Percentiles rank a stretch among this genome's conserved stretches.
These are phyloP conservation scores for Penicillium sp. DNA, from an alignment of 2,329 filamentous ascomycete genomes.

Conservation along the genomic window DNA sequence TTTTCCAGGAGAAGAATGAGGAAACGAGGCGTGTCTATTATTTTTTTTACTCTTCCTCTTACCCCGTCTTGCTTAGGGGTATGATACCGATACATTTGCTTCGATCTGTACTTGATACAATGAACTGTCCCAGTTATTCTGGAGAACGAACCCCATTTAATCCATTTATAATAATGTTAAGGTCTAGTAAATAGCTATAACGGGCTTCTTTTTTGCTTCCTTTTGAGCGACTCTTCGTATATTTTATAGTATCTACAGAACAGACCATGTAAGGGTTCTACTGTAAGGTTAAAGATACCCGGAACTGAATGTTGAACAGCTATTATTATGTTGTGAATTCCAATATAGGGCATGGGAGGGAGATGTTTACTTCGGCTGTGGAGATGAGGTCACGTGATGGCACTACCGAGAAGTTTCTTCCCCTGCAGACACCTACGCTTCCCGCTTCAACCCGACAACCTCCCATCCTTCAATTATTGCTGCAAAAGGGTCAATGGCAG, in stretches of 20 bases:
- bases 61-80: conserved; percentile 17
- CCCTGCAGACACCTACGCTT: conserved; percentile 19
- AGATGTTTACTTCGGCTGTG: conserved; percentile 2
- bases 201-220: neutral
- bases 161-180: neutral
- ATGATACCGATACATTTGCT: conserved; percentile 24
- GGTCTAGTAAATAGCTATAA: neutral
- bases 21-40: conserved; percentile 13
- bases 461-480: conserved; percentile 22
- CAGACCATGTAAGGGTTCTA: too few species aligned
- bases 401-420: conserved; percentile 36
- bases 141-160: neutral
- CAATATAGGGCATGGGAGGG: neutral
- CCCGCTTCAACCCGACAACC: conserved; percentile 10
- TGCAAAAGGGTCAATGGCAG: conserved; percentile 12
- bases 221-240: neutral
- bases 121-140: conserved; percentile 9
- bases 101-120: conserved; percentile 22
- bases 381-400: conserved; percentile 22
- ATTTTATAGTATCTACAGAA: neutral
- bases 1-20: conserved; percentile 11
- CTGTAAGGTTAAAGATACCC: neutral
- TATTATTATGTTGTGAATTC: neutral
- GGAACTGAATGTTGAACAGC: neutral
- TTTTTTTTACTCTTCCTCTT: conserved; percentile 16